Evolutionary conservation across 345 rosid species (phyloP), one percentile per base, ranked within the genome.

Genomic region (Gossypioides kirkii): DNA sequence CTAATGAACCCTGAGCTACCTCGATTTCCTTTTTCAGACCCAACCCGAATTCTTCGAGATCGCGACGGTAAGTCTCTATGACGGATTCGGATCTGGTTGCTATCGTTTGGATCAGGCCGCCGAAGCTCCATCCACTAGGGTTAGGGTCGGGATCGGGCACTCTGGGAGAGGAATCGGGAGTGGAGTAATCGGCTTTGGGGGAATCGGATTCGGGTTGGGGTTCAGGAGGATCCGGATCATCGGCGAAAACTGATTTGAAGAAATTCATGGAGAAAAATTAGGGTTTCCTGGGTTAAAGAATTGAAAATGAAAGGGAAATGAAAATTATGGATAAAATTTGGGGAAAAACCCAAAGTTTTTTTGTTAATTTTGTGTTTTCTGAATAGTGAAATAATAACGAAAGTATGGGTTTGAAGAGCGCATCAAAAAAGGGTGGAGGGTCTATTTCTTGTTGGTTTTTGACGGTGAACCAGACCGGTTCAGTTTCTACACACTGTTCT

Each of bases 21-120:
- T 90, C 94, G 78, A 94, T 84, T 87, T 94, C 98, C 74, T 92
- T 92, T 84, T 80, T 86, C 23, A 94, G 74, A 45, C 97, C 98
- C 50, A 94, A 79, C 20, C 94, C 85, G 71, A 94, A 94, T 77
- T 94, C 98, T 77, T 88, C 75, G 12, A 94, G 93, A 84, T 91
- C 97, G 53, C 94, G 93, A 26, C 94, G 90, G 85, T 94, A 91
- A 25, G 93, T 90, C 56, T 94, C 97, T 36, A 91, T 82, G 6
- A 91, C 96, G 38, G 94, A 86, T 74, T 94, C 96, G 59, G 97
- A 91, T 80, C 82, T 91, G 75, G 82, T 76, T 53, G 94, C 66
- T 61, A 90, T 56, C 70, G 85, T 87, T 80, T 84, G 81, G 77
- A 93, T 74, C 7, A 93, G 74, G 61, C 90, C 87, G 2, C 92